phyloP scores from a whole-genome alignment of 441 rosid species.

The Gossypium lobatum region DNA sequence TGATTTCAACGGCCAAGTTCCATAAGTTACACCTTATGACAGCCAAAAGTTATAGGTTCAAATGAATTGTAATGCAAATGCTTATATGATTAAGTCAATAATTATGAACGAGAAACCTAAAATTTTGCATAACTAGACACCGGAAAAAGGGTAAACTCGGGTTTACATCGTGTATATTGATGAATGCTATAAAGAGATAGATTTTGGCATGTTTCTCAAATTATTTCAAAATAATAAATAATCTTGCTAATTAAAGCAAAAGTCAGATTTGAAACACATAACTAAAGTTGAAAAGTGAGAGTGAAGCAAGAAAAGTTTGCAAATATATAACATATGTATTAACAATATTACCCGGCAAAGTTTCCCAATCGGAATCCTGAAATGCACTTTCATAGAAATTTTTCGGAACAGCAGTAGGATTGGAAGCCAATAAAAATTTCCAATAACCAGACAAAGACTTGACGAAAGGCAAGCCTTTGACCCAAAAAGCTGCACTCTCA shows the following conservation, averaged over 20 bases:
- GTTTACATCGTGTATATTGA: not conserved
- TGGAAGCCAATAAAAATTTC: slow-evolving; percentile 78
- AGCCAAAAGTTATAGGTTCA: not conserved
- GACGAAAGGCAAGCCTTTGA: slow-evolving; percentile 71
- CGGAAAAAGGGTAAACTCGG: not conserved
- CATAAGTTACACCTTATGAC: not conserved
- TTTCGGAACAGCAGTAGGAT: slow-evolving; percentile 54
- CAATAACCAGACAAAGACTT: slow-evolving; percentile 83
- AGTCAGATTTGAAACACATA: not conserved
- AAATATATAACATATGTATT: not conserved
- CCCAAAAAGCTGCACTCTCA: slow-evolving; percentile 76
- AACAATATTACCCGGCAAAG: slow-evolving; percentile 60
- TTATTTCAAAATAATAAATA: not conserved
- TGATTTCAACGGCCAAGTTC: not conserved
- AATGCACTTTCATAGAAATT: slow-evolving; percentile 51
- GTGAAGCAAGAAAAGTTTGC: not conserved
- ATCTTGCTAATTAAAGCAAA: not conserved
- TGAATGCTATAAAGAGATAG: not conserved
- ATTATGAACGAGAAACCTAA: not conserved
- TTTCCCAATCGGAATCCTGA: slow-evolving; percentile 71
- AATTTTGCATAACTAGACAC: not conserved
- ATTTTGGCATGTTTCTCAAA: not conserved
- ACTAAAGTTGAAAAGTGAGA: slow-evolving; percentile 1
- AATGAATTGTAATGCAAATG: not conserved
- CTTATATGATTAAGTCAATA: not conserved